These are phyloP conservation scores for Fusarium proliferatum DNA, from an alignment of 2,329 filamentous ascomycete species.

Conservation along the genomic window DNA sequence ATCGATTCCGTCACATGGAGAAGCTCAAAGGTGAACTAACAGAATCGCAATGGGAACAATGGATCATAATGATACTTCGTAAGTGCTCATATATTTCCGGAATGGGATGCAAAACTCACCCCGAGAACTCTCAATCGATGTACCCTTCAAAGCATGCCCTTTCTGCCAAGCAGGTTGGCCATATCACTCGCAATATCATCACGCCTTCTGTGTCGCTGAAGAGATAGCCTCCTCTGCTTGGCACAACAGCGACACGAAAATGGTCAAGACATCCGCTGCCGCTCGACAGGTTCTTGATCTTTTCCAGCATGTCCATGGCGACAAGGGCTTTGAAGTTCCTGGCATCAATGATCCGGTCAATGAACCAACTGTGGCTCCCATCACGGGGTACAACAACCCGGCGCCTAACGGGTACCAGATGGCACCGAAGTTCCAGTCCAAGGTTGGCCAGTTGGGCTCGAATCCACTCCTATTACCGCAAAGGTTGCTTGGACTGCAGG, in stretches of 20 bases:
- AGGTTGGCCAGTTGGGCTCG: background rate
- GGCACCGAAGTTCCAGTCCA: background rate
- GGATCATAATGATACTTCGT: background rate
- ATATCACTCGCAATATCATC: background rate
- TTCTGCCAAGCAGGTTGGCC: background rate
- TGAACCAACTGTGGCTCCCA: background rate
- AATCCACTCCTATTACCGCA: background rate
- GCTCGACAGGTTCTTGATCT: too few species aligned
- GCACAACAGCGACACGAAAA: too few species aligned
- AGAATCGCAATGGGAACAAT: background rate
- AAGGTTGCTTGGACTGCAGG: background rate
- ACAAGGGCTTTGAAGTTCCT: too few species aligned
- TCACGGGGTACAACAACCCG: background rate
- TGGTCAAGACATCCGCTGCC: too few species aligned
- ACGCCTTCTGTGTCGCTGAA: background rate
- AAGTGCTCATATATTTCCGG: slow-evolving; percentile 34
- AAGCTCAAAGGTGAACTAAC: slow-evolving; percentile 67
- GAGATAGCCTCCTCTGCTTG: background rate
- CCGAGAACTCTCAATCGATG: background rate
- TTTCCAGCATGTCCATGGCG: too few species aligned
- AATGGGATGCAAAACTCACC: slow-evolving; percentile 6
- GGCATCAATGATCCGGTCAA: background rate
- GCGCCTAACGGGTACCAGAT: background rate
- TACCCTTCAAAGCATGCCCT: background rate
- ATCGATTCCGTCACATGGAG: slow-evolving; percentile 71